phyloP scores from a whole-genome alignment of 805 yeast species.

The Zygosaccharomyces lentus region DNA sequence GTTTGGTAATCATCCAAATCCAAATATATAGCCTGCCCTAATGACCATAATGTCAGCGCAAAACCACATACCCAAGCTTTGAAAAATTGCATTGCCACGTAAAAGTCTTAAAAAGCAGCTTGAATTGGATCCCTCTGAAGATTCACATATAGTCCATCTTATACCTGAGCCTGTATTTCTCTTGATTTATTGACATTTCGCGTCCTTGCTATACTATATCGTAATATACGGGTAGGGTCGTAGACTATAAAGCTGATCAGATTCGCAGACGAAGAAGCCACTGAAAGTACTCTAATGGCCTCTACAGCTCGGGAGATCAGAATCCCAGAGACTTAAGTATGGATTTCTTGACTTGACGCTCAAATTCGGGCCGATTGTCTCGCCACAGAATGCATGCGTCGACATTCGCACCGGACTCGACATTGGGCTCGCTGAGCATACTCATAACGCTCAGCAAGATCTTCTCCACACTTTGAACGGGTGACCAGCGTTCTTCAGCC shows the following conservation, averaged over 20 bases:
- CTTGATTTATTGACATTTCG: constrained; percentile 2
- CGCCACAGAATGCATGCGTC: constrained; percentile 85
- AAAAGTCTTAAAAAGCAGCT: not conserved
- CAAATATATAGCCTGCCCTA: constrained; percentile 20
- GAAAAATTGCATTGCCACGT: not conserved
- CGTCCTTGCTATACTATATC: constrained; percentile 4
- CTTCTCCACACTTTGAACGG: constrained; percentile 97
- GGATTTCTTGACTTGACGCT: constrained; percentile 58
- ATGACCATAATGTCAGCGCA: constrained; percentile 6
- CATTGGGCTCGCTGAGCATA: constrained; percentile 95
- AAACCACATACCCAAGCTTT: not conserved
- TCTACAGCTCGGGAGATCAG: constrained; percentile 21
- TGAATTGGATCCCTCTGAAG: not conserved
- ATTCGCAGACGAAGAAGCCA: not conserved
- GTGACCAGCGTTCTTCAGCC: constrained; percentile 97
- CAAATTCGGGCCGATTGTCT: constrained; percentile 67
- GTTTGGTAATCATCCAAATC: constrained; percentile 32
- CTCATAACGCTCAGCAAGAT: constrained; percentile 87
- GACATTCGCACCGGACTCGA: constrained; percentile 91
- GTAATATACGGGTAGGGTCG: constrained; percentile 1
- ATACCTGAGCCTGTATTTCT: not conserved
- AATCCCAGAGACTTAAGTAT: constrained; percentile 71
- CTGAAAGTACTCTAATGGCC: not conserved
- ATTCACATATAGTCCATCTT: not conserved
- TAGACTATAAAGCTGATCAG: not conserved